phyloP scores from a whole-genome alignment of 306 rosid genomes.

The Pyrus pyrifolia region DNA sequence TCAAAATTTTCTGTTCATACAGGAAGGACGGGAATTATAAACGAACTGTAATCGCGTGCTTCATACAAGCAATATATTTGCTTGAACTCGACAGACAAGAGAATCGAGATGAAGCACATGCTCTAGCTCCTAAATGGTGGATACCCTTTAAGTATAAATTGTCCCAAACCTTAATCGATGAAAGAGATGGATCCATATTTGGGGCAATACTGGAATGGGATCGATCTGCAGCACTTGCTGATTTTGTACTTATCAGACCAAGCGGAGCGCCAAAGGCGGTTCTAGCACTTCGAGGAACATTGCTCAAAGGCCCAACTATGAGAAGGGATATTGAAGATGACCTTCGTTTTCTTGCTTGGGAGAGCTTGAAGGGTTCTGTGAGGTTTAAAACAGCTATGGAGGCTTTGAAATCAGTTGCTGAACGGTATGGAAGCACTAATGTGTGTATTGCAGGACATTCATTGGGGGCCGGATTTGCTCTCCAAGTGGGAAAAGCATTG shows the following conservation, averaged over 20 bases:
- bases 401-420: constrained; percentile 54
- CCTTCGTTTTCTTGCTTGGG: constrained; percentile 93
- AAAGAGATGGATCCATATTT: constrained; percentile 86
- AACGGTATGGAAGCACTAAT: constrained; percentile 57
- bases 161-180: constrained; percentile 53
- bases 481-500: constrained; percentile 76
- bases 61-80: constrained; percentile 83
- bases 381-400: constrained; percentile 62
- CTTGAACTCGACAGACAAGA: constrained; percentile 93
- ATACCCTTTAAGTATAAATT: constrained; percentile 86
- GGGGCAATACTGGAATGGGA: constrained; percentile 97
- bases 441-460: constrained; percentile 92
- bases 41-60: constrained; percentile 82
- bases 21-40: constrained; percentile 81
- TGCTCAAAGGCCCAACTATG: constrained; percentile 73
- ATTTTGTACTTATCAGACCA: constrained; percentile 56
- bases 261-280: constrained; percentile 92
- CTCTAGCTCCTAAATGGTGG: constrained; percentile 96
- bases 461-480: constrained; percentile 89
- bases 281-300: constrained; percentile 78
- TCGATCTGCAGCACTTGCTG: constrained; percentile 62
- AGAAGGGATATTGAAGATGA: constrained; percentile 89
- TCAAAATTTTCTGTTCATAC: constrained; percentile 2
- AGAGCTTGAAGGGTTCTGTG: constrained; percentile 84
- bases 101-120: constrained; percentile 45